phyloP scores from a whole-genome alignment of 2,329 filamentous ascomycete genomes.

The Elsinoe ampelina region DNA sequence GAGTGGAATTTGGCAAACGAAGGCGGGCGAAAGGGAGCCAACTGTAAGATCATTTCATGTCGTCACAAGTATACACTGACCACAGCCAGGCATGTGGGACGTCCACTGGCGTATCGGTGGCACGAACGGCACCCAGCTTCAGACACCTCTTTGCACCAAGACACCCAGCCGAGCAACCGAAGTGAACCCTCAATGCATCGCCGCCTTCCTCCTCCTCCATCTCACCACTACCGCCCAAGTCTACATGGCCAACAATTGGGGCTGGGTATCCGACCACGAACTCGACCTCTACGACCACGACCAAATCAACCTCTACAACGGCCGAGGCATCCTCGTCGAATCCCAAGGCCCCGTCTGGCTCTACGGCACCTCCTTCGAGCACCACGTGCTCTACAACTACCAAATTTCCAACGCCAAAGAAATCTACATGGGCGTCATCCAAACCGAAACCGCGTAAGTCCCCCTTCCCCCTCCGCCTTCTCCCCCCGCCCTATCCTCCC shows the following conservation, averaged over 20 bases:
- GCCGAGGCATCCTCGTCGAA: conserved; percentile 71
- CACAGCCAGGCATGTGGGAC: conserved; percentile 46
- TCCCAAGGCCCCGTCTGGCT: conserved; percentile 34
- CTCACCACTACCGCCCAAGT: conserved; percentile 48
- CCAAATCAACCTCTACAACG: conserved; percentile 78
- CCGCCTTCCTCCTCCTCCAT: conserved; percentile 50
- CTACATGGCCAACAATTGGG: conserved; percentile 85
- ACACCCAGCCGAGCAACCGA: conserved; percentile 47
- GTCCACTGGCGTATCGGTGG: conserved; percentile 45
- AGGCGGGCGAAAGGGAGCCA: conserved; percentile 12
- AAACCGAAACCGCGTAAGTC: conserved; percentile 75
- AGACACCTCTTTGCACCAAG: conserved; percentile 69
- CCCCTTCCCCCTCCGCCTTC: conserved; percentile 13
- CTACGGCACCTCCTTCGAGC: conserved; percentile 61
- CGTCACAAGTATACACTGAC: neutral
- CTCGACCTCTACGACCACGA: conserved; percentile 63
- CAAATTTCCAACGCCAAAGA: conserved; percentile 68
- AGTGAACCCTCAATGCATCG: conserved; percentile 57
- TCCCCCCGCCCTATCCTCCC: conserved; percentile 7
- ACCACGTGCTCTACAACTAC: conserved; percentile 64
- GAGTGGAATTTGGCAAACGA: conserved; percentile 58
- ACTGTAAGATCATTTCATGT: neutral
- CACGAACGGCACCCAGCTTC: conserved; percentile 51
- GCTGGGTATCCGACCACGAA: conserved; percentile 88
- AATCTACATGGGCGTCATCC: conserved; percentile 73